These are phyloP conservation scores for Sphaerostilbella broomeana DNA, from an alignment of 2,329 filamentous ascomycete genomes.

Conservation along the genomic window DNA sequence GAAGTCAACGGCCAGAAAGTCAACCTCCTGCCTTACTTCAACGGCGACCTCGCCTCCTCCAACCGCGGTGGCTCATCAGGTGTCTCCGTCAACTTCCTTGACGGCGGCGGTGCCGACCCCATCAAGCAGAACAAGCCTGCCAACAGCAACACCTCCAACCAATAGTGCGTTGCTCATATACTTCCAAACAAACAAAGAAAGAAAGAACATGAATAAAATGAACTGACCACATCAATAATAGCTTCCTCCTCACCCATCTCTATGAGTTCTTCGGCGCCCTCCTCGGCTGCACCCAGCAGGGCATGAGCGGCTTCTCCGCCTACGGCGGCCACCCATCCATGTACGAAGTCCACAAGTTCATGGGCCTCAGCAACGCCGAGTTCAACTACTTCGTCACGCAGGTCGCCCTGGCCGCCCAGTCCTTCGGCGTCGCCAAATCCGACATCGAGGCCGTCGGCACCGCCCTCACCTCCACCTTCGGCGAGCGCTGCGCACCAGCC, in stretches of 20 bases:
- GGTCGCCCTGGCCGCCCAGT: conserved; percentile 48
- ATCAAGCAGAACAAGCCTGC: conserved; percentile 50
- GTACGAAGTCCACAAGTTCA: conserved; percentile 53
- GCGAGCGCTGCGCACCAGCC: conserved; percentile 42
- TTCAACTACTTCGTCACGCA: conserved; percentile 54
- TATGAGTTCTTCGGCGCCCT: conserved; percentile 56
- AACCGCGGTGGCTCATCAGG: conserved; percentile 42
- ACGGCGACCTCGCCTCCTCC: conserved; percentile 45
- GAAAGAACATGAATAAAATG: not conserved
- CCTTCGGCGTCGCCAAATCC: conserved; percentile 50
- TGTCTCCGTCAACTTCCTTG: conserved; percentile 52
- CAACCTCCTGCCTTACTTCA: conserved; percentile 55
- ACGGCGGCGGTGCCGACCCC: conserved; percentile 50
- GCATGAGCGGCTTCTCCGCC: conserved; percentile 40
- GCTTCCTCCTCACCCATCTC: conserved; percentile 53
- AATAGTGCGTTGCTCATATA: conserved; percentile 41
- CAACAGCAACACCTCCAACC: conserved; percentile 42
- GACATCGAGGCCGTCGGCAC: conserved; percentile 45
- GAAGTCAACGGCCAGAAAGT: conserved; percentile 44
- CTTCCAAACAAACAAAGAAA: not conserved
- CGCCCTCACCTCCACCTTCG: conserved; percentile 45
- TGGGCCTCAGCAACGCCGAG: conserved; percentile 46
- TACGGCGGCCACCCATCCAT: conserved; percentile 42
- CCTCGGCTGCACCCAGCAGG: conserved; percentile 48
- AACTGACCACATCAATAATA: conserved; percentile 18